phyloP scores from a whole-genome alignment of 1,284 basidiomycete species.

The Ustilago bromivora region DNA sequence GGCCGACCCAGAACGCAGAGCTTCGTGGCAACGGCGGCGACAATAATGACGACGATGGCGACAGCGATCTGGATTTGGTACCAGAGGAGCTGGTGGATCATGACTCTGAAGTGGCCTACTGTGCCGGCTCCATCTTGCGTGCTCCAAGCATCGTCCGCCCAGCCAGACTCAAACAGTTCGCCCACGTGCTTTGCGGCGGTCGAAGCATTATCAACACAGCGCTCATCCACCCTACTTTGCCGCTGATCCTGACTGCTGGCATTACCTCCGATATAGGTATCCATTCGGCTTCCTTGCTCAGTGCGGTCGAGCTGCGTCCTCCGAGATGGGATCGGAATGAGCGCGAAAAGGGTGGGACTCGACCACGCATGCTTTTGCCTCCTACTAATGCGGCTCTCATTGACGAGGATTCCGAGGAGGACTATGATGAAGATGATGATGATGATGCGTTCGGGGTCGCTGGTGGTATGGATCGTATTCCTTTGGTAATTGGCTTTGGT shows the following conservation, averaged over 20 bases:
- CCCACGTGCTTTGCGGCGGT: slow-evolving; percentile 30
- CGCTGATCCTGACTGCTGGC: slow-evolving; percentile 32
- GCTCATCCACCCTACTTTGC: slow-evolving; percentile 40
- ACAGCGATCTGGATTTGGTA: slow-evolving; percentile 7
- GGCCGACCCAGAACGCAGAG: background rate
- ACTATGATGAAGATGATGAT: background rate
- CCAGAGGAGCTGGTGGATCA: slow-evolving; percentile 19
- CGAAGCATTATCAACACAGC: slow-evolving; percentile 41
- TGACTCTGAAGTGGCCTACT: slow-evolving; percentile 25
- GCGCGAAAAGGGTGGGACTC: slow-evolving; percentile 1
- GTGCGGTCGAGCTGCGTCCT: background rate
- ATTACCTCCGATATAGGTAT: slow-evolving; percentile 21
- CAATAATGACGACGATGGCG: background rate
- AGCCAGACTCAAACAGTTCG: slow-evolving; percentile 18
- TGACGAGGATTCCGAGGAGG: background rate
- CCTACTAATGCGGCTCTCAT: background rate
- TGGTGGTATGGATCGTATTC: background rate
- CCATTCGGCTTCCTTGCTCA: slow-evolving; percentile 25
- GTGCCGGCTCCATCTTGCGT: slow-evolving; percentile 21
- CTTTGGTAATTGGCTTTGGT: background rate
- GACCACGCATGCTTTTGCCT: background rate
- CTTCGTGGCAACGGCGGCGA: background rate
- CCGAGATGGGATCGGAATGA: background rate
- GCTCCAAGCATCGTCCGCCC: slow-evolving; percentile 27
- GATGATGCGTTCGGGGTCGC: background rate